Percentiles rank a stretch among this genome's conserved stretches.
These are phyloP conservation scores for Vaucheria bursata DNA, from an alignment of 352 stramenopile genomes.

Conservation along the genomic window DNA sequence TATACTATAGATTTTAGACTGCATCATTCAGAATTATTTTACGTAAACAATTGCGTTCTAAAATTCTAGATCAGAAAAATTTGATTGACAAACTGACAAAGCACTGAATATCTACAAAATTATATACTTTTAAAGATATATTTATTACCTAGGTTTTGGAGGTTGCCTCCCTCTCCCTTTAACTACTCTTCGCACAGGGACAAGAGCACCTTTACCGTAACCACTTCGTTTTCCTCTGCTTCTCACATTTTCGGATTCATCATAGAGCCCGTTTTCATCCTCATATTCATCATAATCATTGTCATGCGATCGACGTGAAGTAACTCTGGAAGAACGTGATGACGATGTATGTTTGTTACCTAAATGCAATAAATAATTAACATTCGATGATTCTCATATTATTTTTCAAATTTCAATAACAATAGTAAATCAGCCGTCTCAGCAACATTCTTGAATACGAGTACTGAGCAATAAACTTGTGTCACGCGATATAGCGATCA, in stretches of 20 bases:
- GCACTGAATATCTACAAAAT: not conserved
- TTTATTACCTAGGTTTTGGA: constrained; percentile 1
- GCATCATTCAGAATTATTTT: not conserved
- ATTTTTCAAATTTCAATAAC: not conserved
- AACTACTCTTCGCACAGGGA: not conserved
- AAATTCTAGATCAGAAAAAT: not conserved
- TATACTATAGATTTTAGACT: too few species aligned
- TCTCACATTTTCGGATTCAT: not conserved
- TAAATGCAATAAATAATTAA: not conserved
- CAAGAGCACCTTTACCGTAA: constrained; percentile 4
- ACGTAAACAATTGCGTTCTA: not conserved
- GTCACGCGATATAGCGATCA: not conserved
- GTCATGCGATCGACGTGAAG: not conserved
- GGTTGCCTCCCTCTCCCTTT: not conserved
- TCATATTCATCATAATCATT: constrained; percentile 11
- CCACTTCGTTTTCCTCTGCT: not conserved
- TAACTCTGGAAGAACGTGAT: not conserved
- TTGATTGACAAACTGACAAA: not conserved
- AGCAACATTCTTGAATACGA: not conserved
- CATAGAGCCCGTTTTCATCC: not conserved
- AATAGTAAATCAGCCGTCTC: not conserved
- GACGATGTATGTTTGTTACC: not conserved
- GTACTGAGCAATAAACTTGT: not conserved
- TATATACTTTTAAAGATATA: not conserved
- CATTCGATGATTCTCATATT: not conserved